phyloP scores from a whole-genome alignment of 179 eudicot species.

The Beta lomatogona region DNA sequence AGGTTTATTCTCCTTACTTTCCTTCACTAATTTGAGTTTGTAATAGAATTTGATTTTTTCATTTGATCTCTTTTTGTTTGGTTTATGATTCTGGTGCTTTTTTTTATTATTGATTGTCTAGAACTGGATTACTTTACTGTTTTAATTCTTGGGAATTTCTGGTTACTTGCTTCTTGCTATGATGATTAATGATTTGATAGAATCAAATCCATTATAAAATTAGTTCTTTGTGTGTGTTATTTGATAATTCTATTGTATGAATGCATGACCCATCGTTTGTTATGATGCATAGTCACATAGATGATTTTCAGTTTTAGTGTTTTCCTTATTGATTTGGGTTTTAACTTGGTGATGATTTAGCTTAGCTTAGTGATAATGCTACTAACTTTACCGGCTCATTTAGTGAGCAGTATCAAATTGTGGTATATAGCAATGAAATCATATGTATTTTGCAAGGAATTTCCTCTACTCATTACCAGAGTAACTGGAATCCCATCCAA shows the following conservation, averaged over 20 bases:
- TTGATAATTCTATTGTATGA: neutral
- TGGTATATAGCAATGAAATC: too few relatives aligned
- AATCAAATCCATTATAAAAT: neutral
- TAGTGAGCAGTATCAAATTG: too few relatives aligned
- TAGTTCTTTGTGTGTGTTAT: neutral
- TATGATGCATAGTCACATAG: too few relatives aligned
- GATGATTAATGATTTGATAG: neutral
- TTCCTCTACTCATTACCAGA: too few relatives aligned
- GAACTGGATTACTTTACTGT: neutral
- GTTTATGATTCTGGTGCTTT: too few relatives aligned
- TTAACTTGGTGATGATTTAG: too few relatives aligned
- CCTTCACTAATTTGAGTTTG: neutral
- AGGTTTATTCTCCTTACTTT: conserved; percentile 27
- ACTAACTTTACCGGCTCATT: too few relatives aligned
- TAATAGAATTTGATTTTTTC: neutral
- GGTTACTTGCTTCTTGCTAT: neutral
- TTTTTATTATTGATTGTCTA: neutral
- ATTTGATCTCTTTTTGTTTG: neutral
- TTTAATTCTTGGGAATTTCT: neutral
- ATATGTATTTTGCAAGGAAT: too few relatives aligned
- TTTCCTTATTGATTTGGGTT: neutral
- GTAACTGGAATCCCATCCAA: too few relatives aligned
- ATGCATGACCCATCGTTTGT: neutral
- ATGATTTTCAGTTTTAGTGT: neutral
- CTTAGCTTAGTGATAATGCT: neutral